These are phyloP conservation scores for Sporothrix variecibatus DNA, from an alignment of 2,329 filamentous ascomycete genomes.

Conservation along the genomic window DNA sequence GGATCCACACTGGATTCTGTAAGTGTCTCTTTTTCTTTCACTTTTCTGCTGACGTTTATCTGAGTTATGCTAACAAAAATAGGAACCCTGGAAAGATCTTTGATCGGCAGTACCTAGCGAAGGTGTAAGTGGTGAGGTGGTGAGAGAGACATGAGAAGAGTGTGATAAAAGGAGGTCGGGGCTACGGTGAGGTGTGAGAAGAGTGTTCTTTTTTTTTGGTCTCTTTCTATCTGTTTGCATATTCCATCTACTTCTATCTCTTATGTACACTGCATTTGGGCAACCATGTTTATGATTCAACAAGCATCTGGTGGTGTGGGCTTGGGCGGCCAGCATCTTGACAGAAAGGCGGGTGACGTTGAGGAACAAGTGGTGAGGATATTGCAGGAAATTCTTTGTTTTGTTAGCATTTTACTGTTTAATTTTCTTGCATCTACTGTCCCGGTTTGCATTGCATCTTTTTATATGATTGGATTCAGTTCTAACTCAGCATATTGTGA, in stretches of 20 bases:
- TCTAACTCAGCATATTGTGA: neutral
- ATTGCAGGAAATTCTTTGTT: neutral
- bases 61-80: conserved; percentile 15
- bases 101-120: conserved; percentile 51
- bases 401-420: neutral
- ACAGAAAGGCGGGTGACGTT: neutral
- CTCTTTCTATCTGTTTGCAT: neutral
- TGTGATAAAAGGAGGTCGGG: neutral
- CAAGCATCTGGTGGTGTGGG: neutral
- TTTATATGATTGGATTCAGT: neutral
- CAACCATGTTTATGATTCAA: conserved; percentile 13
- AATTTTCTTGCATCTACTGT: neutral
- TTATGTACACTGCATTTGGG: conserved; percentile 10
- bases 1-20: conserved; percentile 82
- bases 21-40: conserved; percentile 23
- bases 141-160: no score
- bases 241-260: neutral
- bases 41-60: no score
- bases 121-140: neutral
- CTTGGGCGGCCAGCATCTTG: no score
- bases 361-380: neutral
- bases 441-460: neutral
- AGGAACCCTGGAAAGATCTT: conserved; percentile 88
- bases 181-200: no score
- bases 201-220: neutral